These are phyloP conservation scores for Mycena rosella DNA, from an alignment of 768 basidiomycete species.

Conservation along the genomic window DNA sequence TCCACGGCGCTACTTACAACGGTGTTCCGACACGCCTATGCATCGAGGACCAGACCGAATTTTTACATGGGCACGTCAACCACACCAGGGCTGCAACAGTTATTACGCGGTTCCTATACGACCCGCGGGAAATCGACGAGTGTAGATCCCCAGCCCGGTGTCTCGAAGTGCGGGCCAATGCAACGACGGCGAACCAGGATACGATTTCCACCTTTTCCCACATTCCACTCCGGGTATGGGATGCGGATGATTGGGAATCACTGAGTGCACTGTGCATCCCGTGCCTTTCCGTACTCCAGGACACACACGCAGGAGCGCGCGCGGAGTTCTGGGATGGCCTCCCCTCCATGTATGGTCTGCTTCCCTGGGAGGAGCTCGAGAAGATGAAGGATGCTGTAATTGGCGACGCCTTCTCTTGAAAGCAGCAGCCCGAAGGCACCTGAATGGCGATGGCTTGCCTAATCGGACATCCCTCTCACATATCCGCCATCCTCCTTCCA, in stretches of 20 bases:
- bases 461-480: too few species aligned
- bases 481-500: too few species aligned
- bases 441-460: too few species aligned
- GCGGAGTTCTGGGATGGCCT: constrained; percentile 16
- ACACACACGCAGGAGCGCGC: background rate
- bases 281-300: background rate
- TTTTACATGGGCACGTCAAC: background rate
- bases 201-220: background rate
- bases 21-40: background rate
- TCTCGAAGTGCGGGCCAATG: background rate
- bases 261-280: background rate
- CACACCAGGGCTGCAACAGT: background rate
- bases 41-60: background rate
- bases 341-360: constrained; percentile 18
- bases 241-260: background rate
- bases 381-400: background rate
- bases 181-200: background rate
- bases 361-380: constrained; percentile 14
- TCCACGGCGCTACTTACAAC: background rate
- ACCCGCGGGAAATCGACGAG: background rate
- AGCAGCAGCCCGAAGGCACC: too few species aligned
- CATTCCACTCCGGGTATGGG: background rate
- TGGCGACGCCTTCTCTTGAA: too few species aligned
- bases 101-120: background rate
- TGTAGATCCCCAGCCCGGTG: background rate